Percentiles rank a stretch among this genome's conserved stretches.
phyloP scores from a whole-genome alignment of 768 basidiomycete species.

The Suillus occidentalis region DNA sequence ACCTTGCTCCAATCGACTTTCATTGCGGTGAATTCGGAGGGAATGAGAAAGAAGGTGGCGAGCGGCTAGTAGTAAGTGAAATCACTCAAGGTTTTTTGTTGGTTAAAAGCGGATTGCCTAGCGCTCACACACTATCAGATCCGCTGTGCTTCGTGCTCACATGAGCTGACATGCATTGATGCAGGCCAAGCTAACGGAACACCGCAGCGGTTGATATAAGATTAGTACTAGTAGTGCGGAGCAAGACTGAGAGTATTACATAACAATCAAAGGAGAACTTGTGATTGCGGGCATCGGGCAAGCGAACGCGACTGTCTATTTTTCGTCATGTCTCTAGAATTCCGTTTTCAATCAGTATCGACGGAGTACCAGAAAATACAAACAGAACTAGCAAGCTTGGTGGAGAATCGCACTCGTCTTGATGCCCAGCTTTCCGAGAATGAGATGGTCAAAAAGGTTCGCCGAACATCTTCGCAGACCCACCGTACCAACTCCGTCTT shows the following conservation, averaged over 20 bases:
- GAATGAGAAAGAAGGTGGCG: conserved; percentile 2
- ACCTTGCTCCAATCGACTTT: conserved; percentile 61
- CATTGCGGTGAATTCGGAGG: conserved; percentile 25
- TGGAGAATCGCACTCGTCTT: conserved; percentile 83
- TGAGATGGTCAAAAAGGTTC: conserved; percentile 86
- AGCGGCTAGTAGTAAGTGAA: neutral
- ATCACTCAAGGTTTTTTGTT: neutral
- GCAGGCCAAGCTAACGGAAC: neutral
- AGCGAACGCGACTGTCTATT: neutral
- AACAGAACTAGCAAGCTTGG: conserved; percentile 62
- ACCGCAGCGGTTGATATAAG: neutral
- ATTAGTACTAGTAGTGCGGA: neutral
- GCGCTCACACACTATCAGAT: conserved; percentile 4
- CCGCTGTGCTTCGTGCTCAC: neutral
- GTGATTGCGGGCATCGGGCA: neutral
- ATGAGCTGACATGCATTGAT: neutral
- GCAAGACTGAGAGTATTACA: neutral
- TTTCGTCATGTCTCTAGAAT: conserved; percentile 52
- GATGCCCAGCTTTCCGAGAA: conserved; percentile 92
- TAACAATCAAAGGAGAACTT: neutral
- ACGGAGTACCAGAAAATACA: conserved; percentile 82
- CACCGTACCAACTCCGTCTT: conserved; percentile 5
- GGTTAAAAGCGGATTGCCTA: neutral
- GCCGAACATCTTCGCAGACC: conserved; percentile 9
- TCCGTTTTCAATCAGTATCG: conserved; percentile 65